Evolutionary conservation across 2,329 filamentous ascomycete species (phyloP), one percentile per base, ranked within the genome.

Genomic region (Botrytis aclada): DNA sequence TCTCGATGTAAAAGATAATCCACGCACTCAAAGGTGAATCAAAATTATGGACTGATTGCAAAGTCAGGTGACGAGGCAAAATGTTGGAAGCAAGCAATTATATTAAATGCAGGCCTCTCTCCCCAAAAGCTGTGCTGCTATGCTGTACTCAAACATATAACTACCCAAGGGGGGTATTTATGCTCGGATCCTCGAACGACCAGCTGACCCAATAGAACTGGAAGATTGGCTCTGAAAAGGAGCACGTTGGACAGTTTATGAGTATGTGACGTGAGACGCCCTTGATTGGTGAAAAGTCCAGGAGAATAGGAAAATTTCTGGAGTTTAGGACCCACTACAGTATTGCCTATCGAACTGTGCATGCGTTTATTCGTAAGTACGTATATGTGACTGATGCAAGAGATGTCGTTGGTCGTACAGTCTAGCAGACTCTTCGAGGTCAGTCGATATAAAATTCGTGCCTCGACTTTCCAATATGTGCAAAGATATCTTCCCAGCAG

Each of bases 81-180:
- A 41, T 32, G 41, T 37, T 72, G 51, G 39, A 47, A 62, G 45
- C 41, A 56, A 39, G 51, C 34, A 56, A 41, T 43, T 58, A 69
- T 69, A 69, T 69, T 58, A 69, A 69, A 72, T 72, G 70, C 63
- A 72, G 54, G 70, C 69, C 63, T 72, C 54, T 64, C 70, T 72
- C 64, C 63, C 63, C 51, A 34, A 20, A 61, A 72, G 70, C 45
- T 61, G 70, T 72, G n/a, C 63, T 69, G 60, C 63, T 72, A 72
- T 72, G 70, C 60, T 61, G 70, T 72, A 64, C 51, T 25, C 63
- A 60, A 34, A 45, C 37, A 62, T 58, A 67, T 22, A 67, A 56
- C 70, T 58, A 51, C 63, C 32, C 39, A 43, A 39, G 70, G 65
- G 34, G 34, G 25, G 54, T 72, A 72, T 72, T 69, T 69, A 72